Percentiles rank a stretch among this genome's conserved stretches.
Evolutionary conservation across 192 early-diverging fungal genomes (phyloP).

Genomic region (Coemansia sp.): DNA sequence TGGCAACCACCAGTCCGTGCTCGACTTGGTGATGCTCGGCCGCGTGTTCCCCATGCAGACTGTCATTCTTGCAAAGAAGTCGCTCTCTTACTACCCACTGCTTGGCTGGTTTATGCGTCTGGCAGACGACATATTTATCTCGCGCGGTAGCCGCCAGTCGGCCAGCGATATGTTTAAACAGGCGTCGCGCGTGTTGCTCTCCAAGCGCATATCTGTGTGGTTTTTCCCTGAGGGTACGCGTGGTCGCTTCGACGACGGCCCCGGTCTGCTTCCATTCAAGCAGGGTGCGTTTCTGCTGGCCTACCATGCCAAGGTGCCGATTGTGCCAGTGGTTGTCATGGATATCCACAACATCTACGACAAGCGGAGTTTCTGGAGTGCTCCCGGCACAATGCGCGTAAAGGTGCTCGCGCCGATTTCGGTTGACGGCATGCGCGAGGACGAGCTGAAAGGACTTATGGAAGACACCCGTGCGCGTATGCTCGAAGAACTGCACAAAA

Average conservation of each 20-base stretch:
- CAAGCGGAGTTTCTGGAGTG: slow-evolving; percentile 39
- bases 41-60: slow-evolving; percentile 68
- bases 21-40: slow-evolving; percentile 76
- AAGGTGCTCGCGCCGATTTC: slow-evolving; percentile 46
- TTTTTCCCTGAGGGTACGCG: slow-evolving; percentile 96
- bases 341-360: slow-evolving; percentile 59
- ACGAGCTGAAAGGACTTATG: slow-evolving; percentile 43
- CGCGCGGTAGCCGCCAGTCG: slow-evolving; percentile 76
- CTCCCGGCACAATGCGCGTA: slow-evolving; percentile 36
- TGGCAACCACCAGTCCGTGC: slow-evolving; percentile 82
- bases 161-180: slow-evolving; percentile 79
- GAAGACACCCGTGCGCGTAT: slow-evolving; percentile 47
- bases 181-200: slow-evolving; percentile 72
- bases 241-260: slow-evolving; percentile 59
- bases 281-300: slow-evolving; percentile 94
- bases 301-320: slow-evolving; percentile 81
- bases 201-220: slow-evolving; percentile 77
- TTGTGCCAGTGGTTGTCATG: slow-evolving; percentile 83
- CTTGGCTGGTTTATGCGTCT: slow-evolving; percentile 71
- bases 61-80: slow-evolving; percentile 71
- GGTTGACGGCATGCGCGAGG: slow-evolving; percentile 39
- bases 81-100: slow-evolving; percentile 71
- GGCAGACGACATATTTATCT: slow-evolving; percentile 85
- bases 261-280: slow-evolving; percentile 84
- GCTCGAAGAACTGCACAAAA: slow-evolving; percentile 35